Conservation (phyloP, 768 basidiomycete species). For the Tricholoma hemisulphureum region DNA sequence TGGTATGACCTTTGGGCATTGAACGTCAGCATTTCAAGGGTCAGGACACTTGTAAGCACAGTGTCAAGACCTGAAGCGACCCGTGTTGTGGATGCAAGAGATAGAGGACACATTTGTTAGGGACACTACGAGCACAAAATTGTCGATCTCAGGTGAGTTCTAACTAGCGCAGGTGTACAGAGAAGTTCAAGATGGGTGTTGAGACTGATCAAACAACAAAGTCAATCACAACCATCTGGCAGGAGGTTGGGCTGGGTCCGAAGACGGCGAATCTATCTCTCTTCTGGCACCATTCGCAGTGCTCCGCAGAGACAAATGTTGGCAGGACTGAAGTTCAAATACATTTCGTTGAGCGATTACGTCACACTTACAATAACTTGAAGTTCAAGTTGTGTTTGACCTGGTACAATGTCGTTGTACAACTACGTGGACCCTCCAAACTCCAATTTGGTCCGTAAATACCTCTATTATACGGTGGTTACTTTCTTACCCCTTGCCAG, state of each 20-base stretch:
- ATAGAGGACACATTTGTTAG: slow-evolving; percentile 19
- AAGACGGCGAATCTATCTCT: too few relatives aligned
- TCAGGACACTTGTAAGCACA: background rate
- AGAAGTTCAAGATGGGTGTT: too few relatives aligned
- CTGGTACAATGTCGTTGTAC: slow-evolving; percentile 37
- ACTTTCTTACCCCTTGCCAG: slow-evolving; percentile 31
- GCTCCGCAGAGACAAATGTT: too few relatives aligned
- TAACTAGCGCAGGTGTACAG: too few relatives aligned
- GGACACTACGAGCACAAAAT: background rate
- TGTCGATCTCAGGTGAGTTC: too few relatives aligned
- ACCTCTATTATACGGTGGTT: background rate
- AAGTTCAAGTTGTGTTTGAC: too few relatives aligned
- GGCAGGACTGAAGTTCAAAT: too few relatives aligned
- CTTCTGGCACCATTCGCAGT: too few relatives aligned
- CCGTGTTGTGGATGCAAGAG: slow-evolving; percentile 22
- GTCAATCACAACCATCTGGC: too few relatives aligned
- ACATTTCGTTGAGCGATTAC: too few relatives aligned
- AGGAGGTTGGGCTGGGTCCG: too few relatives aligned
- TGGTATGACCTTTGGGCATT: slow-evolving; percentile 41
- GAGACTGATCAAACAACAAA: too few relatives aligned
- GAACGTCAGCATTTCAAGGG: background rate
- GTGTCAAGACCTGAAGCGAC: slow-evolving; percentile 16
- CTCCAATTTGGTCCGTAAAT: slow-evolving; percentile 59
- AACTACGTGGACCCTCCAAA: slow-evolving; percentile 65
- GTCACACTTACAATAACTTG: background rate